Base-by-base conservation (phyloP, 2,329 filamentous ascomycete species). In the Paracamarosporium sp. region DNA sequence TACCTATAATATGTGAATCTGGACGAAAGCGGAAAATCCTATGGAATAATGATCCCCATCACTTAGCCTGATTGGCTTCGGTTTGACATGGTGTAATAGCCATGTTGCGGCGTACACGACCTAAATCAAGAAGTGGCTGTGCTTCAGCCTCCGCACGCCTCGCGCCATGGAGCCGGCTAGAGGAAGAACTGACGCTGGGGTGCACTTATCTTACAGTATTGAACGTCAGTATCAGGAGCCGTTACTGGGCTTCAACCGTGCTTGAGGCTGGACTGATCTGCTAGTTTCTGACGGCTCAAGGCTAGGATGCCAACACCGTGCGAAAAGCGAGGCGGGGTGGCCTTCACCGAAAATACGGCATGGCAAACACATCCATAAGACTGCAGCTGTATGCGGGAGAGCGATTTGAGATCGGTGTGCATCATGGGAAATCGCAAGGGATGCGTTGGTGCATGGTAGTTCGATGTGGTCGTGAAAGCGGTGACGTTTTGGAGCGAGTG, bases 81-180 rank as follows among this genome's bases (percentile, higher is more conserved):
- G n/a, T 13, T 20, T 17, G 5, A 22, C 25, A 31, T 41, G 11
- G 27, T 31, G 36, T 41, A 31, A 38, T 41, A 43, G 27, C 22
- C 40, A 15, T 43, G 25, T 41, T 41, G 44, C 55, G 52, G 46
- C 47, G 52, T 57, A 46, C 52, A 43, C 48, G 51, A 56, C 53
- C 59, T 53, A 50, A 63, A 57, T 63, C 35, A 30, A 64, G 55
- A 38, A 53, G 67, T 65, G 69, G 69, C 69, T 63, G 67, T 69
- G 67, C 66, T 63, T 68, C 65, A 70, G 68, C 69, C 65, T 64
- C 57, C 50, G n/a, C 41, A 57, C 8, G 13, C 24, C 44, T 54
- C 27, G 41, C 24, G 28, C 15, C 35, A 41, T 35, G 44, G n/a
- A 40, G 36, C 4, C 40, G 36, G 46, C 44, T 35, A 43, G 12